Conservation (phyloP, 441 rosid genomes). For the Gossypium trilobum region DNA sequence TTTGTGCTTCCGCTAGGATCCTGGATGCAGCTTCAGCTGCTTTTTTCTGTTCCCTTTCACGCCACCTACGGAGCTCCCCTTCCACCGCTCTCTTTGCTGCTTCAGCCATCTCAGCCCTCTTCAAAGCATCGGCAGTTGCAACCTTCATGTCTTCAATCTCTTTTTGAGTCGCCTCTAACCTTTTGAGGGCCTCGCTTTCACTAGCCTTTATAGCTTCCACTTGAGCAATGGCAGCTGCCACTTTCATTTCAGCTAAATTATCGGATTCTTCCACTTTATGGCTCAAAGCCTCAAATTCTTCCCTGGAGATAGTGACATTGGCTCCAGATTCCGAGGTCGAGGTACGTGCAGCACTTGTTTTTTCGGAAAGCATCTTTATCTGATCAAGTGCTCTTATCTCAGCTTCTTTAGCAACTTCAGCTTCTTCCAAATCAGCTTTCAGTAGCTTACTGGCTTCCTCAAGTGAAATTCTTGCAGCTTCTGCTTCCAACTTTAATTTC, state of each 20-base stretch:
- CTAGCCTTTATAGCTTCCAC: slow-evolving; percentile 88
- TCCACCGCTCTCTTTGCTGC: slow-evolving; percentile 87
- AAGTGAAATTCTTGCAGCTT: slow-evolving; percentile 41
- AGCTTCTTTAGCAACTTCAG: slow-evolving; percentile 65
- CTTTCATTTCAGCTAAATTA: slow-evolving; percentile 81
- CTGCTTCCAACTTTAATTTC: slow-evolving; percentile 58
- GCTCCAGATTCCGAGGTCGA: slow-evolving; percentile 69
- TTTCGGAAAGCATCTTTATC: slow-evolving; percentile 59
- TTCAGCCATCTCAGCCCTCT: slow-evolving; percentile 93
- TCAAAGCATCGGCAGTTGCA: slow-evolving; percentile 60
- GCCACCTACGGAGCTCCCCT: slow-evolving; percentile 90
- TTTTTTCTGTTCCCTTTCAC: slow-evolving; percentile 76
- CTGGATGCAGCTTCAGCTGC: slow-evolving; percentile 76
- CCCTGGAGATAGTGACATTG: slow-evolving; percentile 66
- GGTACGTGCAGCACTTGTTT: slow-evolving; percentile 59
- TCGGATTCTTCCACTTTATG: slow-evolving; percentile 68
- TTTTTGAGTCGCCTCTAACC: slow-evolving; percentile 48
- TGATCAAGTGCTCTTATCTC: slow-evolving; percentile 60
- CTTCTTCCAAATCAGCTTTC: slow-evolving; percentile 66
- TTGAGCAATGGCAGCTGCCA: slow-evolving; percentile 88
- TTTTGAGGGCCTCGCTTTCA: slow-evolving; percentile 71
- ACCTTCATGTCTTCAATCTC: slow-evolving; percentile 70
- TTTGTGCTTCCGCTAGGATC: slow-evolving; percentile 61
- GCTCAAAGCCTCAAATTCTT: slow-evolving; percentile 67
- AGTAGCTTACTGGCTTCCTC: slow-evolving; percentile 65